Evolutionary conservation across 768 basidiomycete species (phyloP), one percentile per base, ranked within the genome.

Genomic region (Leccinum obscurum): DNA sequence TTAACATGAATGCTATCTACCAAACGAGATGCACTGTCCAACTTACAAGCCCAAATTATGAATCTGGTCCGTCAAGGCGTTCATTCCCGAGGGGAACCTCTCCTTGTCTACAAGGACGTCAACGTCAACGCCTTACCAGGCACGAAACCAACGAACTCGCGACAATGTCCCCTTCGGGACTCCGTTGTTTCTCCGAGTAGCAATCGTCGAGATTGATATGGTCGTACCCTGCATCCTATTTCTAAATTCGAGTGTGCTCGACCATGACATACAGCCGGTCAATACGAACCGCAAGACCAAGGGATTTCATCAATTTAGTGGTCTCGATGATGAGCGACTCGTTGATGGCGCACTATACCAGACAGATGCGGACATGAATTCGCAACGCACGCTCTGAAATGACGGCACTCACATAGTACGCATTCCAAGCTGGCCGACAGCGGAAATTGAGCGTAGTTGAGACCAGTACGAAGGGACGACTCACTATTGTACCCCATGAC

Each of bases 401-500:
- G n/a, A 41, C 34, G 17, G 41, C 11, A 65, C 79, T 55, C 61
- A 86, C 85, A 64, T 86, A 80, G 68, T 84, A 87, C 7, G 85
- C 87, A 68, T 88, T 88, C 87, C 87, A 88, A 6, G 87, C 87
- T 88, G 53, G 37, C 26, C 24, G 22, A 6, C 28, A 46, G 44
- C 34, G 17, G 24, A 30, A 22, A 50, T 24, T 64, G 20, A 61
- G 56, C 53, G 67, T 39, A 24, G 22, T 46, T 56, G 7, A 26
- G 14, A 37, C 62, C 17, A 41, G 22, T 20, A 49, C 24, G 37
- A 65, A 15, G 17, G 2, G 17, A 44, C 56, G 54, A 64, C 83
- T 68, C 52, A 87, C 85, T 87, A 63, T 88, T 88, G 64, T 84
- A 88, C 3, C 85, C 86, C 76, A 87, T 76, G 20, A 81, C 85